Evolutionary conservation across 2,329 filamentous ascomycete genomes (phyloP).

Genomic region (Aureobasidium sp.): DNA sequence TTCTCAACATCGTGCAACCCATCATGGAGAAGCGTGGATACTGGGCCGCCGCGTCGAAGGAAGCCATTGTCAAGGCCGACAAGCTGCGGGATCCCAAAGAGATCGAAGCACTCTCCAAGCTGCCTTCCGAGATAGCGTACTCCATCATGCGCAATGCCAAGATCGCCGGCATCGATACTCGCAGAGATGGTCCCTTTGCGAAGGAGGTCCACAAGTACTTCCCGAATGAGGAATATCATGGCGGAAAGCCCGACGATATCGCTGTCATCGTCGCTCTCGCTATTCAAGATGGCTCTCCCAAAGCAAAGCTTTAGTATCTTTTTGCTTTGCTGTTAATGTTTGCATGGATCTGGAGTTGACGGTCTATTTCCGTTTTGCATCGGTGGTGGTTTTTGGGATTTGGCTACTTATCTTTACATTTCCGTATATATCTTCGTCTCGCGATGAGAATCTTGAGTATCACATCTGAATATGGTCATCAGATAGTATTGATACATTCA

Average conservation of each 20-base stretch:
- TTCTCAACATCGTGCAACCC: conserved; percentile 63
- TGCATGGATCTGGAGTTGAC: neutral
- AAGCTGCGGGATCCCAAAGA: neutral
- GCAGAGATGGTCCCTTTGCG: conserved; percentile 83
- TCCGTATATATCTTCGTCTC: neutral
- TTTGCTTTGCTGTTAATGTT: neutral
- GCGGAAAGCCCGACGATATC: conserved; percentile 94
- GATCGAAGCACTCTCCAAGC: neutral
- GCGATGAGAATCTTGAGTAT: no score
- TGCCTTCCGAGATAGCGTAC: conserved; percentile 66
- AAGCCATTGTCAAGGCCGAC: conserved; percentile 8
- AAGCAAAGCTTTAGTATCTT: conserved; percentile 9
- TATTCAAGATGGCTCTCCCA: conserved; percentile 46
- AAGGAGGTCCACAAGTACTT: conserved; percentile 87
- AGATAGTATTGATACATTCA: no score
- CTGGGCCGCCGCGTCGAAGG: conserved; percentile 18
- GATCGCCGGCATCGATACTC: conserved; percentile 69
- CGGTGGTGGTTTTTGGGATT: neutral
- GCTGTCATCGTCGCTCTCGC: conserved; percentile 75
- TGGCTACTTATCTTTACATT: neutral
- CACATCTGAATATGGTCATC: no score
- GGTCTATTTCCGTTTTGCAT: neutral
- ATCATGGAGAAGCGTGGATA: conserved; percentile 52
- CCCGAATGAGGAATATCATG: conserved; percentile 76
- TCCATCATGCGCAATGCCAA: conserved; percentile 78